Evolutionary conservation across 2,329 filamentous ascomycete species (phyloP).

Genomic region (Aspergillus aculeatinus): DNA sequence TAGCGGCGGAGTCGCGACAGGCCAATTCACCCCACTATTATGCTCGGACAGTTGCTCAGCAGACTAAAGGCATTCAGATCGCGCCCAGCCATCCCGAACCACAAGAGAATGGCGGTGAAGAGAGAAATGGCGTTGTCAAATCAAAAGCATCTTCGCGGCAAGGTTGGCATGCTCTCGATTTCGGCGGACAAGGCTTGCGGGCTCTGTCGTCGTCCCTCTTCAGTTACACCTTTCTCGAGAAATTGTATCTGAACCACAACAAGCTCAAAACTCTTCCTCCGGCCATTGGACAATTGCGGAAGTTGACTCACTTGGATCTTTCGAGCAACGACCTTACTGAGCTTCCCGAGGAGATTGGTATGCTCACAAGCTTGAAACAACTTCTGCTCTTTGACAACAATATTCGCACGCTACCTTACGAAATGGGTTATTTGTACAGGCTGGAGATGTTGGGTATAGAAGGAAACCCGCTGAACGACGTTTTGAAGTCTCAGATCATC

Average conservation of each 20-base stretch:
- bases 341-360: constrained; percentile 87
- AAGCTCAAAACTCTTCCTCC: constrained; percentile 78
- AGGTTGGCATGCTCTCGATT: constrained; percentile 89
- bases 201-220: constrained; percentile 79
- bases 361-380: constrained; percentile 89
- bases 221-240: constrained; percentile 82
- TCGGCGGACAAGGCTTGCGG: constrained; percentile 91
- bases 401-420: constrained; percentile 75
- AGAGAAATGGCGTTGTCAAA: constrained; percentile 64
- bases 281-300: constrained; percentile 77
- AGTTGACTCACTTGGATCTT: constrained; percentile 78
- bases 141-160: constrained; percentile 61
- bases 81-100: constrained; percentile 50
- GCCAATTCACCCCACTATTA: constrained; percentile 72
- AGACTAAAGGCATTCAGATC: constrained; percentile 47
- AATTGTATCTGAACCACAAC: constrained; percentile 92
- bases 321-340: constrained; percentile 83
- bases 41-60: constrained; percentile 48
- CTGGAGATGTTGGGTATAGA: constrained; percentile 88
- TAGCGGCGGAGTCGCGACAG: constrained; percentile 72
- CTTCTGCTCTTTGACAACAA: constrained; percentile 88
- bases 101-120: constrained; percentile 53
- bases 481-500: constrained; percentile 77
- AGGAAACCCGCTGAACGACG: constrained; percentile 78
- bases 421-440: constrained; percentile 84